Evolutionary conservation across 106 monocot species (phyloP), one percentile per base, ranked within the genome.

Genomic region (Triglochin maritima): DNA sequence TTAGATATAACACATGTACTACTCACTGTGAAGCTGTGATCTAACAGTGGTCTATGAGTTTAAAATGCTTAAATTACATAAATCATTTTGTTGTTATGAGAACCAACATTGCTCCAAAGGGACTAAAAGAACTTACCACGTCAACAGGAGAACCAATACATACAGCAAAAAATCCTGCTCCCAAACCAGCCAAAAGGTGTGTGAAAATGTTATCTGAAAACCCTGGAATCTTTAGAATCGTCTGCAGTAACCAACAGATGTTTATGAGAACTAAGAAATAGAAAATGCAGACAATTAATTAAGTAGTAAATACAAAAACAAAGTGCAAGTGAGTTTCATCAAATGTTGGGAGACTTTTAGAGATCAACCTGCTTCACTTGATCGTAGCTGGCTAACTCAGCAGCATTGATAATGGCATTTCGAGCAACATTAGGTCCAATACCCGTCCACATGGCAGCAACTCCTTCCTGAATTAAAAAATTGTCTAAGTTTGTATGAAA

Each of bases 361-460:
- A 62, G 4, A 10, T 11, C 55, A 56, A 89, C 92, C 86, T 99
- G 79, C 71, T 99, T 99, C 13, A 98, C 80, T 86, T 99, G 98
- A 84, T 99, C 98, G 75, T 92, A 99, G 68, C 98, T 99, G 42
- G 92, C 98, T 60, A 99, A 70, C 48, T 99, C 98, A 71, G 98
- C 92, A 73, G 98, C 98, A 74, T 99, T 99, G 56, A 99, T 92
- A 44, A 99, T 99, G 63, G 92, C 98, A 85, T 99, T 99, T 3
- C 98, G 88, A 47, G 92, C 92, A 79, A 99, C 45, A 76, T 99
- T 99, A 50, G 98, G 98, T 62, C 98, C 92, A 69, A 99, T 47
- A 15, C 98, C 92, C 52, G 92, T 99, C 98, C 92, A 99, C 17
- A 99, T 68, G 56, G 91, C 88, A 4, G 60, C 62, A 43, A 92